phyloP scores from a whole-genome alignment of 306 rosid genomes.

The Cicer arietinum region DNA sequence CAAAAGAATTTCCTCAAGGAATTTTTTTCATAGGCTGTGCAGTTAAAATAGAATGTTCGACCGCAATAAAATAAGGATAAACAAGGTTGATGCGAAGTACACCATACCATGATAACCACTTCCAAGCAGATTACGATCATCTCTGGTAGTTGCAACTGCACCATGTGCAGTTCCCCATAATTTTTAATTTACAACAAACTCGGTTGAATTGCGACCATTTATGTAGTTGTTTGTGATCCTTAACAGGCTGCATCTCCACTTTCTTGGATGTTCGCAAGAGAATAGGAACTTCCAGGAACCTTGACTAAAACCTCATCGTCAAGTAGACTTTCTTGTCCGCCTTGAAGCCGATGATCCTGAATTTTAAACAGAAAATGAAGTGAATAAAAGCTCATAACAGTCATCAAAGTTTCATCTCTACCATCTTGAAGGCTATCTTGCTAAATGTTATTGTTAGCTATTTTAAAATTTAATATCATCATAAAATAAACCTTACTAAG shows the following conservation, averaged over 20 bases:
- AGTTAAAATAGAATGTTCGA: conserved; percentile 13
- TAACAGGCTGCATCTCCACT: conserved; percentile 42
- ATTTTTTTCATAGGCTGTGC: conserved; percentile 11
- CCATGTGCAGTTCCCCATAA: neutral
- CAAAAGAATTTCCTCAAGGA: conserved; percentile 10
- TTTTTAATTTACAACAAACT: neutral
- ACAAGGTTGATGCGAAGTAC: neutral
- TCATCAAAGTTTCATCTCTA: conserved; percentile 6
- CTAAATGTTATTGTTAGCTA: neutral
- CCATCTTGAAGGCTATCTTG: conserved; percentile 10
- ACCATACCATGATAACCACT: conserved; percentile 23
- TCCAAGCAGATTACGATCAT: neutral
- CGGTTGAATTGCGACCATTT: neutral
- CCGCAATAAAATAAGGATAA: conserved; percentile 15
- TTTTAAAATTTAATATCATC: too few species aligned
- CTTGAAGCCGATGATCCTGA: conserved; percentile 51
- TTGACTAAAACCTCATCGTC: conserved; percentile 74
- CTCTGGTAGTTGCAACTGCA: conserved; percentile 9
- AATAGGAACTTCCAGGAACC: conserved; percentile 95
- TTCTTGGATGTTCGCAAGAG: conserved; percentile 47
- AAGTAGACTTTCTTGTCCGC: conserved; percentile 42
- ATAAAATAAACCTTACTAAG: too few species aligned
- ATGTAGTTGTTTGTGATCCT: conserved; percentile 8
- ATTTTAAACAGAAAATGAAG: conserved; percentile 40
- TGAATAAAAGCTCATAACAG: conserved; percentile 9